Evolutionary conservation across 306 rosid genomes (phyloP), one percentile per base, ranked within the genome.

Genomic region (Argentina anserina): DNA sequence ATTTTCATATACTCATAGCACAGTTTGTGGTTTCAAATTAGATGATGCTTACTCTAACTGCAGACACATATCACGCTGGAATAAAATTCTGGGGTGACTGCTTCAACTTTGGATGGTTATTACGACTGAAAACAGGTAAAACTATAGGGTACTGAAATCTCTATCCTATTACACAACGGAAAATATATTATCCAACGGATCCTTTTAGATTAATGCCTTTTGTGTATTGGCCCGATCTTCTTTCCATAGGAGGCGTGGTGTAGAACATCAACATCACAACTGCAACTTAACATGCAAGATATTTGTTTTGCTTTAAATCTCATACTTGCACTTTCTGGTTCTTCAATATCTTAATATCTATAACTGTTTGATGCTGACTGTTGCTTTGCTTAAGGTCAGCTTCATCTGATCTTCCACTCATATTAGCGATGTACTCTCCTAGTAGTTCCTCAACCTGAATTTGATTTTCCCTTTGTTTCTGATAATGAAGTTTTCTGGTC

Each of bases 391-490:
- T 55, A 9, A 20, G 20, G 11, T 61, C 53, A 50, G 59, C 65
- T 20, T 76, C 70, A 36, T 63, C 26, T 17, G 6, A 20, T 12
- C 45, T 66, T 15, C 33, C 68, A 34, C 33, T 7, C 33, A 64
- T 55, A 15, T 76, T 21, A 23, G 67, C 40, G 65, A 31, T 29
- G 36, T 80, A 75, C 13, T 70, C 65, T 33, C 71, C 86, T 10
- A 80, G 66, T 62, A 40, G 80, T 77, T 73, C 65, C 52, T 73
- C 81, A 70, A 40, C 61, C 73, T 79, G 66, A 70, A 67, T 70
- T 77, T 74, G 76, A 70, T 78, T 9, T 47, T 40, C 74, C 47
- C 13, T 77, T 78, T 82, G 83, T 53, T 71, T 81, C 65, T 60
- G 59, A 11, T 4, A 0, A 42, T 53, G 61, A 58, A 47, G 75